Conservation (phyloP, 306 rosid genomes). For the Clitoria ternatea region DNA sequence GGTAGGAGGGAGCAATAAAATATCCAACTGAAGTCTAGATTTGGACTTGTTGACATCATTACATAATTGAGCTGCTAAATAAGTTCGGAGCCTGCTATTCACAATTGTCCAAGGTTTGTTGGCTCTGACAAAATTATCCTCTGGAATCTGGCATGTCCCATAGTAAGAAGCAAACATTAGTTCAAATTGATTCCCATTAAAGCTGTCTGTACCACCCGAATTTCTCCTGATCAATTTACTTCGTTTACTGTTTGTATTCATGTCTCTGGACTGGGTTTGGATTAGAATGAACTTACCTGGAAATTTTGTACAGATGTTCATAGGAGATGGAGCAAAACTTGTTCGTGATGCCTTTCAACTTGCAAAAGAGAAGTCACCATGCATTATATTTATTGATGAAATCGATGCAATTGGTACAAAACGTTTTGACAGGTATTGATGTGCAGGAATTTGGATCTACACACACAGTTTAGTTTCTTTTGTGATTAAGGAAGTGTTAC, state of each 20-base stretch:
- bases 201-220: no score
- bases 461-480: not conserved
- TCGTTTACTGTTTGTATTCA: not conserved
- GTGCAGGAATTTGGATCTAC: not conserved
- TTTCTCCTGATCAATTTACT: no score
- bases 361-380: conserved; percentile 96
- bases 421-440: conserved; percentile 86
- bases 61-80: no score
- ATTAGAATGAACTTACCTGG: not conserved
- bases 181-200: no score
- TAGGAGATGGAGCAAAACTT: conserved; percentile 97
- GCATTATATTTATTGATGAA: conserved; percentile 96
- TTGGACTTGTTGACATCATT: no score
- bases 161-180: no score
- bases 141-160: no score
- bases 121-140: no score
- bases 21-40: no score
- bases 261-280: not conserved
- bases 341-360: conserved; percentile 94
- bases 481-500: not conserved
- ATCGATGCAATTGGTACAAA: conserved; percentile 98
- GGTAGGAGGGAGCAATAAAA: no score
- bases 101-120: no score
- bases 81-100: no score
- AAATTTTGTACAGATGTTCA: conserved; percentile 62